Conservation (phyloP, 73 alveolate genomes). For the Diophrys appendiculata region DNA sequence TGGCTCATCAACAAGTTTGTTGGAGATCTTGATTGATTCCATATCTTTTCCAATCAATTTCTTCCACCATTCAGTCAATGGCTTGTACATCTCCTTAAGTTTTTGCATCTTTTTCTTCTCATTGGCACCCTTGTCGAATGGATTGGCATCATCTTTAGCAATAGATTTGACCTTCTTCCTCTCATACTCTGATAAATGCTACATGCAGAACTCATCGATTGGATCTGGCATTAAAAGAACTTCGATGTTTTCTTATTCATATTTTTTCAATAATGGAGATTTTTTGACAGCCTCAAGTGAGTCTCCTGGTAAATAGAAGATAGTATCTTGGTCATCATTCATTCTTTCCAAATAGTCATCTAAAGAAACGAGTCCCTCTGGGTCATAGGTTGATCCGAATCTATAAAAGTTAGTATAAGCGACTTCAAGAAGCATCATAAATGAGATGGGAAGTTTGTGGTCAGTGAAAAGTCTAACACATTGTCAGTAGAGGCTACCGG, state of each 20-base stretch:
- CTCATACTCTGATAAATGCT: slow-evolving; percentile 91
- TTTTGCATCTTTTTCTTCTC: slow-evolving; percentile 85
- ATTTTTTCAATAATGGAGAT: slow-evolving; percentile 96
- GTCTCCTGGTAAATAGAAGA: slow-evolving; percentile 98
- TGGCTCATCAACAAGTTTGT: slow-evolving; percentile 91
- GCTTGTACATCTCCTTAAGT: slow-evolving; percentile 92
- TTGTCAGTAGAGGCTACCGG: slow-evolving; percentile 34
- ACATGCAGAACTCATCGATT: slow-evolving; percentile 96
- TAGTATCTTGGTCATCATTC: slow-evolving; percentile 97
- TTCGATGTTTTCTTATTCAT: slow-evolving; percentile 90
- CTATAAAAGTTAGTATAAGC: too few relatives aligned
- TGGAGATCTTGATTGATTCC: slow-evolving; percentile 85
- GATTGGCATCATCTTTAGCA: slow-evolving; percentile 94
- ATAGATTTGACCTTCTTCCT: slow-evolving; percentile 91
- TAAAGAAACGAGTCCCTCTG: slow-evolving; percentile 90
- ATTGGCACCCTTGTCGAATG: slow-evolving; percentile 83
- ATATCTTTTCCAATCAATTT: slow-evolving; percentile 82
- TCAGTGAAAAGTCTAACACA: slow-evolving; percentile 94
- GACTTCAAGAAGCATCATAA: too few relatives aligned
- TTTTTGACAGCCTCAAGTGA: slow-evolving; percentile 86
- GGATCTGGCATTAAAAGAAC: slow-evolving; percentile 96
- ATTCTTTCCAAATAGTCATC: slow-evolving; percentile 97
- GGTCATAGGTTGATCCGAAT: slow-evolving; percentile 20
- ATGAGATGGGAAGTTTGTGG: slow-evolving; percentile 69
- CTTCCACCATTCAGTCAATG: slow-evolving; percentile 95